A percentile compares a stretch with the other conserved stretches of the same genome.
These are phyloP conservation scores for Collybia sordida DNA, from an alignment of 768 basidiomycete genomes.

Conservation along the genomic window DNA sequence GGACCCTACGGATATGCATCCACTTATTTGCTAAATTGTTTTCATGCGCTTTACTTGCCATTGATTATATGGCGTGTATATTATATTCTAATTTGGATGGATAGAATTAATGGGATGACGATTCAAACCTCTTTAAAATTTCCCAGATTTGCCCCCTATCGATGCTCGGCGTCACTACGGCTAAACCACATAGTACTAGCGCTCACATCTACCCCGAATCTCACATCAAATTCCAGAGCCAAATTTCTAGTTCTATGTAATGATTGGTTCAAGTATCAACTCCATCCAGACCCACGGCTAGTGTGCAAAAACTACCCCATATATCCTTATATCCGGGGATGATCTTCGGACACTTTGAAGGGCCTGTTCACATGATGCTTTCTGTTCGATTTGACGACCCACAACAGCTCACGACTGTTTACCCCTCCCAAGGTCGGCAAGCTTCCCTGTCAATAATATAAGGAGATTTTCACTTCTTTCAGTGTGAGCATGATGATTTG, in stretches of 20 bases:
- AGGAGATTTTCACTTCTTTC: background rate
- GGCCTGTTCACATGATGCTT: no score
- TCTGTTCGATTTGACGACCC: no score
- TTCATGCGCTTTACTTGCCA: background rate
- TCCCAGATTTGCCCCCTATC: background rate
- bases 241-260: background rate
- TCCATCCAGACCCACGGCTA: background rate
- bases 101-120: background rate
- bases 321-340: background rate
- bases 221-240: no score
- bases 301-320: background rate
- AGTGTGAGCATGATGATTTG: slow-evolving; percentile 1
- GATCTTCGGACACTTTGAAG: background rate
- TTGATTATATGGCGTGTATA: background rate
- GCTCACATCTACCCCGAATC: no score
- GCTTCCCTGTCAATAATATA: background rate
- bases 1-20: no score
- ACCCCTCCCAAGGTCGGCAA: no score
- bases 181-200: no score
- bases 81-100: slow-evolving; percentile 1
- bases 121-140: background rate
- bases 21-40: background rate
- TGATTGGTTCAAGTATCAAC: background rate
- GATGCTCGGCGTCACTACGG: background rate
- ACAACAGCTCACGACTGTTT: no score